Percentiles rank a stretch among this genome's conserved stretches.
phyloP scores from a whole-genome alignment of 2,329 filamentous ascomycete genomes.

The Plenodomus biglobosus region DNA sequence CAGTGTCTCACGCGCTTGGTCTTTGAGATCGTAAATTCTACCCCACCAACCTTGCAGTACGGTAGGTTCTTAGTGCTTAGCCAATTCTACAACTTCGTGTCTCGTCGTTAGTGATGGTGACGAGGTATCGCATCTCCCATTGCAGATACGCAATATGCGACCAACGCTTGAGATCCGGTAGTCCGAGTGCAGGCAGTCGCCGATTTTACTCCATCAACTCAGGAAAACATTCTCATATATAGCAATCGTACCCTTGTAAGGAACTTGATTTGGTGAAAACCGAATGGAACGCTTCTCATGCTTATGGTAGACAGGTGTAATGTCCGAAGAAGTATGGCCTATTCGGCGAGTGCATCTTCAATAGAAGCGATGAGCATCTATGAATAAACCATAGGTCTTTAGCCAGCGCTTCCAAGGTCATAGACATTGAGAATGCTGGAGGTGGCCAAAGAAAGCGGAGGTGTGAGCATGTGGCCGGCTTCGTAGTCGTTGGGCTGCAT shows the following conservation, averaged over 20 bases:
- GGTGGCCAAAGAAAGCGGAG: not conserved
- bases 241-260: not conserved
- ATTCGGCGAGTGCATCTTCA: not conserved
- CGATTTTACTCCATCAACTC: not conserved
- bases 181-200: not conserved
- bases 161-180: conserved; percentile 4
- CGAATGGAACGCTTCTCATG: not conserved
- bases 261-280: not conserved
- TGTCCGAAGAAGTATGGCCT: not conserved
- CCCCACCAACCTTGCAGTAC: conserved; percentile 7
- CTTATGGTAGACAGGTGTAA: not conserved
- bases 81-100: not conserved
- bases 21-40: conserved; percentile 3
- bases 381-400: not conserved
- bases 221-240: not conserved
- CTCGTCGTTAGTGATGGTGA: not conserved
- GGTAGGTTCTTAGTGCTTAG: not conserved
- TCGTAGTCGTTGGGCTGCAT: not conserved
- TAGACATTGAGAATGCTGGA: not conserved
- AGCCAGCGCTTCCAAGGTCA: not conserved
- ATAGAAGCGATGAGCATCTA: not conserved
- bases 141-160: conserved; percentile 8
- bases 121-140: conserved; percentile 1
- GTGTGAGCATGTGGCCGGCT: not conserved
- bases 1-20: conserved; percentile 6